Base-by-base conservation (phyloP, 2,329 filamentous ascomycete species). In the Ophiocordyceps camponoti-rufipedis region DNA sequence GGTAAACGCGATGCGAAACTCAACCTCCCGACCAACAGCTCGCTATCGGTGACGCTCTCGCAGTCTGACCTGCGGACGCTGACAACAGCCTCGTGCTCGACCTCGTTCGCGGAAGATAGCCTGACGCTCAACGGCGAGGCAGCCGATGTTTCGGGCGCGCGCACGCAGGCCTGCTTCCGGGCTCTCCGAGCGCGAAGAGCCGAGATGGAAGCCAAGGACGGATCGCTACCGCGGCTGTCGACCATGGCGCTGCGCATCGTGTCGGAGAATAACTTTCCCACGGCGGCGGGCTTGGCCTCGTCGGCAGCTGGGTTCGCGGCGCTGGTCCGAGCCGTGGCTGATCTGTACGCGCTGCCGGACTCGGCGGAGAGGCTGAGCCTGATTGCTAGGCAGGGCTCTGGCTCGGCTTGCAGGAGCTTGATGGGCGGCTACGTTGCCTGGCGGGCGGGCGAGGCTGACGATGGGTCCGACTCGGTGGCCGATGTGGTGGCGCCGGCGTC, bases 191-290 rank as follows among this genome's bases (percentile, higher is more conserved):
- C 78, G 45, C 78, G 91, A 42, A 83, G 91, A 50, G 72, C 78
- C 45, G 70, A 76, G 23, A 71, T 96, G 56, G 91, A 98, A 64
- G 68, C 70, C 33, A 64, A 72, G 49, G 70, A 94, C 60, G 55
- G 78, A 0, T 78, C 77, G 19, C 74, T 94, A n/a, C 86, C 89
- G 41, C 85, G 84, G 62, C 78, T 98, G 47, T 84, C 86, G 11
- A 60, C 71, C 44, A 71, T 83, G 56, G 78, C 84, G 32, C 77
- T 98, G 49, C 83, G 81, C 55, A 81, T 98, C 52, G 87, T 95
- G 47, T 91, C 85, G 47, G 84, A 91, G 69, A 98, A 98, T 74
- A 98, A 98, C 74, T 98, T 98, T 73, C 91, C 91, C 51, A 98
- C 91, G 2, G 91, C 91, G 28, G 91, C 91, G 5, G 91, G 91